Conservation (phyloP, 257 asterid species). For the Salvia miltiorrhiza region DNA sequence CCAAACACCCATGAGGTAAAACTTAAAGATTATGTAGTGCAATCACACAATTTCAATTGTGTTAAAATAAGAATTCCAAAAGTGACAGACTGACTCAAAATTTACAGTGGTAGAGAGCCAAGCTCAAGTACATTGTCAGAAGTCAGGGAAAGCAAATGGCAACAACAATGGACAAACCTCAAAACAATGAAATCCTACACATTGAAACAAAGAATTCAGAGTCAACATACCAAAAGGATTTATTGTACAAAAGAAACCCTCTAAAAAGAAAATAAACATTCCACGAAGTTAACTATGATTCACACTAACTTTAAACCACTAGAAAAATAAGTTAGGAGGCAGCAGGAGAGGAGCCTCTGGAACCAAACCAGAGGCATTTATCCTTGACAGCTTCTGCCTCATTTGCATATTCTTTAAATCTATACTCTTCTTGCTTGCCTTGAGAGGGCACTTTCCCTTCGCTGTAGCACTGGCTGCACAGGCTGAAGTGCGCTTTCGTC, state of each 20-base stretch:
- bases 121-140: neutral
- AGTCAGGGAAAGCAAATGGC: constrained; percentile 11
- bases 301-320: constrained; percentile 37
- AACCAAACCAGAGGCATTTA: constrained; percentile 83
- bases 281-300: constrained; percentile 28
- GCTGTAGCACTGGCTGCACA: constrained; percentile 83
- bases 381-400: constrained; percentile 91
- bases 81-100: neutral
- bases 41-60: no score
- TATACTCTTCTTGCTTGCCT: constrained; percentile 79
- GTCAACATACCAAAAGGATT: constrained; percentile 31
- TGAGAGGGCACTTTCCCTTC: constrained; percentile 85
- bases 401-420: constrained; percentile 75
- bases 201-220: constrained; percentile 37
- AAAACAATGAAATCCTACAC: constrained; percentile 20
- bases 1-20: no score
- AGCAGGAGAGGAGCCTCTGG: constrained; percentile 57
- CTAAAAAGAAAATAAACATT: constrained; percentile 22
- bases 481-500: constrained; percentile 64
- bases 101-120: neutral
- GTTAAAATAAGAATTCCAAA: no score
- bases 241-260: constrained; percentile 41
- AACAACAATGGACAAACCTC: constrained; percentile 13
- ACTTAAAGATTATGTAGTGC: no score
- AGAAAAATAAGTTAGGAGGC: constrained; percentile 34